Evolutionary conservation across 1,139 yeast genomes (phyloP).

Genomic region (Trichomonascaceae sp.): DNA sequence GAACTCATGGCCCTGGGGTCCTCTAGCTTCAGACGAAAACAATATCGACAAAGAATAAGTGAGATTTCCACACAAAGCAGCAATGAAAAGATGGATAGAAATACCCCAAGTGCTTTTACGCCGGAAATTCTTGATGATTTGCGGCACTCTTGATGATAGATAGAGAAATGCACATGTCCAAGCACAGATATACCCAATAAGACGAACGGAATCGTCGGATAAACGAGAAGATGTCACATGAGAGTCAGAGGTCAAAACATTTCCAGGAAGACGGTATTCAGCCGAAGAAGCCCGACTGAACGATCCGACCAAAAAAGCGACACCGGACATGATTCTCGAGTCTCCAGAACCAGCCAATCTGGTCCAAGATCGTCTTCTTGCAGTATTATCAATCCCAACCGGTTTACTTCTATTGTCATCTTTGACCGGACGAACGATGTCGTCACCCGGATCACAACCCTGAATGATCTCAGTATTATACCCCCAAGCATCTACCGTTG

Average conservation of each 20-base stretch:
- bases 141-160: slow-evolving; percentile 78
- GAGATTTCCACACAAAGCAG: slow-evolving; percentile 77
- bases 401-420: neutral
- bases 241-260: neutral
- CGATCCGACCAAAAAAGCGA: neutral
- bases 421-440: neutral
- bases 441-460: neutral
- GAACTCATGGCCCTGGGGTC: slow-evolving; percentile 42
- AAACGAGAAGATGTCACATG: slow-evolving; percentile 9
- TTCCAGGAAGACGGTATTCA: neutral
- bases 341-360: neutral
- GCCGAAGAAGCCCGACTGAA: neutral
- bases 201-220: slow-evolving; percentile 12
- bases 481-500: neutral
- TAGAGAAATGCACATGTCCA: slow-evolving; percentile 80
- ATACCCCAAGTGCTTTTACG: slow-evolving; percentile 81
- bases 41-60: slow-evolving; percentile 73
- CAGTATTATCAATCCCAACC: neutral
- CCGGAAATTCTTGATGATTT: slow-evolving; percentile 63
- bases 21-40: slow-evolving; percentile 36
- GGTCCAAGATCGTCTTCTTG: neutral
- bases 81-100: slow-evolving; percentile 68
- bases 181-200: slow-evolving; percentile 55
- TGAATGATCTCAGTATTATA: neutral
- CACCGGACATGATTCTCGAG: neutral